Conservation (phyloP, 768 basidiomycete species). For the Mycena haematopus region DNA sequence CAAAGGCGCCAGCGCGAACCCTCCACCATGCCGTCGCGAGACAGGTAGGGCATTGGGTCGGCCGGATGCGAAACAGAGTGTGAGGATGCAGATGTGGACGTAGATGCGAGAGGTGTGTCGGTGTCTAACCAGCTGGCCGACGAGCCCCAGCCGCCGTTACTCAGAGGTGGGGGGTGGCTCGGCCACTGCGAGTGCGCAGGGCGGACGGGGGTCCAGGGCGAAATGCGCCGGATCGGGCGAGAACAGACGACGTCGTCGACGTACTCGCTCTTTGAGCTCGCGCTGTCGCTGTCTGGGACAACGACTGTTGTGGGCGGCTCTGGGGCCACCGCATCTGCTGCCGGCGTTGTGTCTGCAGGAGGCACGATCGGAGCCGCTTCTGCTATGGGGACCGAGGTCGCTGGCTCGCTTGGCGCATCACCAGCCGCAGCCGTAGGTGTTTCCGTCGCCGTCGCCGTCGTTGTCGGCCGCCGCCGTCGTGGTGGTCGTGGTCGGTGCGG, state of each 20-base stretch:
- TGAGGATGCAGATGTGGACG: not conserved
- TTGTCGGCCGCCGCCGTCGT: not conserved
- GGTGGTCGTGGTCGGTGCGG: not conserved
- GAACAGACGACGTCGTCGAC: slow-evolving; percentile 45
- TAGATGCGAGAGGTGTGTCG: not conserved
- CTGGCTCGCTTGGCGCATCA: not conserved
- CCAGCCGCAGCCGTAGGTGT: not conserved
- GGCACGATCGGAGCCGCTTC: not conserved
- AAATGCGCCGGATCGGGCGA: slow-evolving; percentile 38
- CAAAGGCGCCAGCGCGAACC: slow-evolving; percentile 43
- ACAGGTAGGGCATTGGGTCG: slow-evolving; percentile 12
- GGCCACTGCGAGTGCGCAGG: slow-evolving; percentile 21
- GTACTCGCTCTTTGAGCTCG: slow-evolving; percentile 39
- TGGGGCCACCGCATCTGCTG: not conserved
- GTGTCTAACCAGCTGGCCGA: slow-evolving; percentile 24
- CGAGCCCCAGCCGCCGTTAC: slow-evolving; percentile 18
- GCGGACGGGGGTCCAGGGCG: slow-evolving; percentile 33
- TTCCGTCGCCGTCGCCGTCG: not conserved
- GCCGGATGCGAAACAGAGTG: slow-evolving; percentile 6
- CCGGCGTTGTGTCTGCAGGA: not conserved
- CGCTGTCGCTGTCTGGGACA: slow-evolving; percentile 23
- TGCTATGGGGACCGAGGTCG: not conserved
- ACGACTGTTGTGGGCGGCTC: not conserved
- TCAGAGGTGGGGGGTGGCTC: slow-evolving; percentile 14
- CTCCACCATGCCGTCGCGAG: slow-evolving; percentile 39